A percentile compares a stretch with the other conserved stretches of the same genome.
Conservation (phyloP, 2,329 filamentous ascomycete genomes). For the Sporothrix sp. region DNA sequence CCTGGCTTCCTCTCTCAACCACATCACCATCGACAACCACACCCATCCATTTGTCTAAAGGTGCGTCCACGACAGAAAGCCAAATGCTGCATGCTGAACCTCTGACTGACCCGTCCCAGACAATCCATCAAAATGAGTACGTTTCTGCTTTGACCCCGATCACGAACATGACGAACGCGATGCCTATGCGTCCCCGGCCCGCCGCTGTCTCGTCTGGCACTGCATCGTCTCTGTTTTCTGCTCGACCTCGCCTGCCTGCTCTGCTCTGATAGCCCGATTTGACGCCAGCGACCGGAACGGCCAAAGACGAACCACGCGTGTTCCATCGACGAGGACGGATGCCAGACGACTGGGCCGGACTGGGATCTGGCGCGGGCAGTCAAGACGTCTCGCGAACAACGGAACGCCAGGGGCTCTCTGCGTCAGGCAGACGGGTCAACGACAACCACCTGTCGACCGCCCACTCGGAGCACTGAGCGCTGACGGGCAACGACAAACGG, state of each 20-base stretch:
- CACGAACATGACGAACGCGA: neutral
- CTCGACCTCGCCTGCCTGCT: too few species aligned
- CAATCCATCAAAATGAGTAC: slow-evolving; percentile 48
- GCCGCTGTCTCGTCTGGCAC: neutral
- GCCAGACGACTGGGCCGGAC: too few species aligned
- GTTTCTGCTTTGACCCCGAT: slow-evolving; percentile 23
- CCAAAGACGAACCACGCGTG: too few species aligned
- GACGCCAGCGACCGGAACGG: too few species aligned
- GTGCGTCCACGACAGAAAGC: slow-evolving; percentile 1
- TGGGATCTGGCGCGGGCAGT: too few species aligned
- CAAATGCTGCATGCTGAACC: neutral
- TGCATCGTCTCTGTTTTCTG: neutral
- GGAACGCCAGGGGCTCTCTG: too few species aligned
- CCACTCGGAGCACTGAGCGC: too few species aligned
- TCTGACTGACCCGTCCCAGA: slow-evolving; percentile 18
- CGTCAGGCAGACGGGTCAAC: too few species aligned
- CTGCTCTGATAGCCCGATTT: too few species aligned
- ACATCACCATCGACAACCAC: slow-evolving; percentile 12
- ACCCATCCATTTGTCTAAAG: slow-evolving; percentile 15
- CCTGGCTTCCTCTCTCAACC: neutral
- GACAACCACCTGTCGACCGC: too few species aligned
- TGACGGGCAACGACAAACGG: too few species aligned
- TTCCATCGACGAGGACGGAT: neutral
- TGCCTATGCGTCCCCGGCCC: neutral
- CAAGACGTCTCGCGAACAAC: too few species aligned